Conservation (phyloP, 2,329 filamentous ascomycete genomes). For the Trichoderma sp. region DNA sequence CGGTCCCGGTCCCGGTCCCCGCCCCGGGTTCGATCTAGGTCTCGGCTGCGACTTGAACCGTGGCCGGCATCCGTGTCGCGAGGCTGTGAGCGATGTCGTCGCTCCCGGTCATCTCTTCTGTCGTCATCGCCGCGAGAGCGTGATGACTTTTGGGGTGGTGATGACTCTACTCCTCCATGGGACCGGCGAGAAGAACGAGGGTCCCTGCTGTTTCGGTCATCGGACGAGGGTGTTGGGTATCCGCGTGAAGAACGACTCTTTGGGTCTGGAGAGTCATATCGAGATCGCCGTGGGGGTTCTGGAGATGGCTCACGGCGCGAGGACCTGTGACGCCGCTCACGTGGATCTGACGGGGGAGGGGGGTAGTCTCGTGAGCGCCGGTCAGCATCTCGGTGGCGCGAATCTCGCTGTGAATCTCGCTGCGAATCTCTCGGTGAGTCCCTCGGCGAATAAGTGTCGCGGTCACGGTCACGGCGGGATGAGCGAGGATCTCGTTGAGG, state of each 20-base stretch:
- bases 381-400: conserved; percentile 5
- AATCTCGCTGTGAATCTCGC: background rate
- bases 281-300: background rate
- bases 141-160: background rate
- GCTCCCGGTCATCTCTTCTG: background rate
- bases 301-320: conserved; percentile 15
- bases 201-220: background rate
- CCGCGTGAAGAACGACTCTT: conserved; percentile 3
- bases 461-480: background rate
- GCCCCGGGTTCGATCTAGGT: background rate
- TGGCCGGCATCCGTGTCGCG: background rate
- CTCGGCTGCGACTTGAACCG: background rate
- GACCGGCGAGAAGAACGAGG: conserved; percentile 13
- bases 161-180: background rate
- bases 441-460: background rate
- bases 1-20: background rate
- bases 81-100: conserved; percentile 7
- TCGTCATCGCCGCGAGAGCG: conserved; percentile 13
- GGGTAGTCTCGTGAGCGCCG: conserved; percentile 3
- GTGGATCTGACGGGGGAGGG: background rate
- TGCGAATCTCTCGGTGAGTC: background rate
- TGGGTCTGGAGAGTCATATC: conserved; percentile 10
- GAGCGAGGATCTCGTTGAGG: background rate
- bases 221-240: background rate
- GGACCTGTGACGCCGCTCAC: conserved; percentile 17